phyloP scores from a whole-genome alignment of 306 rosid species.

The Quercus robur region DNA sequence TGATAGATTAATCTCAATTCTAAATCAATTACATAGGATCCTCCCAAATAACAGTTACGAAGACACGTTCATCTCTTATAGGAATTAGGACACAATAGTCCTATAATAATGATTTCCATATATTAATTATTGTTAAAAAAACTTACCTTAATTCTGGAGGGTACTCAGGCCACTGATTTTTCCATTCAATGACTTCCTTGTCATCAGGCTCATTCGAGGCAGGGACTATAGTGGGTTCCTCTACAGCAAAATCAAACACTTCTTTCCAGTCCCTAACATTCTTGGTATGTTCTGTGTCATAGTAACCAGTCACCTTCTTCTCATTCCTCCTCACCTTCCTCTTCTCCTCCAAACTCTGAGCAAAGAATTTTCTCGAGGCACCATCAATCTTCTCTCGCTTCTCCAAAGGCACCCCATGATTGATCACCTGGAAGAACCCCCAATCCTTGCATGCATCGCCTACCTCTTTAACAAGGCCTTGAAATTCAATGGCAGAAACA shows the following conservation, averaged over 20 bases:
- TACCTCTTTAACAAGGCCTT: slow-evolving; percentile 35
- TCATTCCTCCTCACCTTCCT: slow-evolving; percentile 42
- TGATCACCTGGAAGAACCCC: slow-evolving; percentile 77
- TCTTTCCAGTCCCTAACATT: slow-evolving; percentile 84
- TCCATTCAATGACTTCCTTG: background rate
- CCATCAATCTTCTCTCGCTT: slow-evolving; percentile 23
- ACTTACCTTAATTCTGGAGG: too few species aligned
- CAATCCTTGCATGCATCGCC: slow-evolving; percentile 56
- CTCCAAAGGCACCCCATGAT: slow-evolving; percentile 54
- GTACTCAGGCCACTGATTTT: too few species aligned
- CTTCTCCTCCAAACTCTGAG: slow-evolving; percentile 56
- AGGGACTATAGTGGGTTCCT: slow-evolving; percentile 40
- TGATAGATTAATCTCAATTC: too few species aligned
- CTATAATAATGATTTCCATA: too few species aligned
- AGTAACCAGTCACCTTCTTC: slow-evolving; percentile 34
- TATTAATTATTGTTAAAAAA: too few species aligned
- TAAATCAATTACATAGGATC: too few species aligned
- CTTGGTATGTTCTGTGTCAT: slow-evolving; percentile 61
- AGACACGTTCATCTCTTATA: too few species aligned
- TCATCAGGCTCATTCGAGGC: slow-evolving; percentile 31
- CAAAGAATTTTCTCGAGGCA: slow-evolving; percentile 47
- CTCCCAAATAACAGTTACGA: too few species aligned
- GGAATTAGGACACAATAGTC: too few species aligned
- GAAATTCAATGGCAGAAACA: slow-evolving; percentile 7
- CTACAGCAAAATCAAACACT: slow-evolving; percentile 44